Evolutionary conservation across 345 rosid species (phyloP), one percentile per base, ranked within the genome.

Genomic region (Leavenworthia alabamica): DNA sequence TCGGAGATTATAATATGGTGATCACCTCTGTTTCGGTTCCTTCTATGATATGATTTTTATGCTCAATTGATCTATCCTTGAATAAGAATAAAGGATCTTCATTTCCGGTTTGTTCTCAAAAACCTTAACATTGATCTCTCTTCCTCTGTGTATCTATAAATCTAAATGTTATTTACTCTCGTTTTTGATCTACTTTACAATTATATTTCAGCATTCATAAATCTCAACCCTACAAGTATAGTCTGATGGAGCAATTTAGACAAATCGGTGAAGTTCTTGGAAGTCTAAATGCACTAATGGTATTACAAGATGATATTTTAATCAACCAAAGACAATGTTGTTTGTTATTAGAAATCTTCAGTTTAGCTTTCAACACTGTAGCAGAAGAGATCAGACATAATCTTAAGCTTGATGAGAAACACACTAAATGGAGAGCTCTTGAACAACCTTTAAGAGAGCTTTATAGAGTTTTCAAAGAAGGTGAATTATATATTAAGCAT

Each of bases 221-320:
- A 51, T 29, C 33, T 41, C 51, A 52, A 45, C 33, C 23, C 45
- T 39, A 16, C 29, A 26, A n/a, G 22, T 5, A 56, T 32, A 31
- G 45, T 54, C 47, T 6, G 14, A 83, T 88, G 97, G 92, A 82
- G 56, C 96, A 80, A 55, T 89, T 93, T 76, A 77, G 97, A 78
- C 97, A 86, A 54, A 76, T 89, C 3, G 97, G 97, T 3, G 96
- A 87, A 78, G 96, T 84, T 31, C 45, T 93, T 9, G 99, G 99
- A 62, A 87, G 99, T 72, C 70, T 93, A 70, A 82, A 73, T 43
- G 97, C 97, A 32, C 73, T 85, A 3, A 85, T 85, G 96, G 88
- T 86, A 49, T 64, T 93, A 73, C 86, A 79, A 73, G 97, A 93
- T 14, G 89, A 86, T 3, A 79, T 81, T 23, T 85, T 57, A 28